phyloP scores from a whole-genome alignment of 2,329 filamentous ascomycete genomes.

The Pseudogymnoascus sp. region DNA sequence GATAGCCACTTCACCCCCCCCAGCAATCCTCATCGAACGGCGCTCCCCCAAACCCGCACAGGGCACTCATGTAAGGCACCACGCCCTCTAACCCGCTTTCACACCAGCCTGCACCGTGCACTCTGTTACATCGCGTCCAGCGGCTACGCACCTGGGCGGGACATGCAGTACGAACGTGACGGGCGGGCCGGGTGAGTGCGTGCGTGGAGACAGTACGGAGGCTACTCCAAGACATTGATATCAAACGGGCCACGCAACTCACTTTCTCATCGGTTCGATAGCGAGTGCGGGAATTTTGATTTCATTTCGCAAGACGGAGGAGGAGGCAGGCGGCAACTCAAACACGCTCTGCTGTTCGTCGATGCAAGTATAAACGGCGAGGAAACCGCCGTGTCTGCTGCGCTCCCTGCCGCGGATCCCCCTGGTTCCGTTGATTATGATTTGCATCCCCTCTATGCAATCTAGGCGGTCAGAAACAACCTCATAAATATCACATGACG shows the following conservation, averaged over 20 bases:
- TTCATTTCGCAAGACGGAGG: background rate
- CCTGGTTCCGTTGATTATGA: background rate
- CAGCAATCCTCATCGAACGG: background rate
- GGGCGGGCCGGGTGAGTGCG: background rate
- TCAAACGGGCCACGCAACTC: background rate
- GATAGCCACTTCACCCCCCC: background rate
- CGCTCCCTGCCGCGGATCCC: background rate
- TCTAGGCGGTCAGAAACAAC: background rate
- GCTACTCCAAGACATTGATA: background rate
- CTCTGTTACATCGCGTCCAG: slow-evolving; percentile 3
- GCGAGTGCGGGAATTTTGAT: background rate
- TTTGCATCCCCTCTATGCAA: background rate
- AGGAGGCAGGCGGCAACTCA: background rate
- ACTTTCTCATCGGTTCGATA: background rate
- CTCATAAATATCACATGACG: background rate
- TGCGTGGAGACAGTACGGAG: background rate
- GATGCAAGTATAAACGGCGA: background rate
- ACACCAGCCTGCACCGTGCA: background rate
- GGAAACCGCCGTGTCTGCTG: background rate
- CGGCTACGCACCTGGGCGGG: background rate
- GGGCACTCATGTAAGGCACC: background rate
- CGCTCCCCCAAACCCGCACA: background rate
- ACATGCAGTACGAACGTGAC: slow-evolving; percentile 5
- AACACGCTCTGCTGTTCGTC: background rate
- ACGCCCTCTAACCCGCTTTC: background rate